Evolutionary conservation across 768 basidiomycete species (phyloP).

Genomic region (Krasilnikovozyma curviuscula): DNA sequence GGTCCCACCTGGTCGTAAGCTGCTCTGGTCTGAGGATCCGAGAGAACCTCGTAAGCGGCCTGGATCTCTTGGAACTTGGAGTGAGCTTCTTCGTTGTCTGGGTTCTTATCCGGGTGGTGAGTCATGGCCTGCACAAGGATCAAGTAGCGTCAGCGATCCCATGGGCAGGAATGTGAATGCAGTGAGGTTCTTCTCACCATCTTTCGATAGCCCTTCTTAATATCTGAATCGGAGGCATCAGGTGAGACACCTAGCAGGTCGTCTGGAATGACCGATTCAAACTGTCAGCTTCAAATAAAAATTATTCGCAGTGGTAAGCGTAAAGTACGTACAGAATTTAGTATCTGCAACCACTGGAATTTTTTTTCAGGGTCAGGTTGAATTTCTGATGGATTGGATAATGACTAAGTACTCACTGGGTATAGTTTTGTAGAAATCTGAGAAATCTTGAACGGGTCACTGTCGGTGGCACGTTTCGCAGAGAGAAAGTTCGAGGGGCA

Average conservation of each 20-base stretch:
- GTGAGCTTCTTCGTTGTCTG: conserved; percentile 8
- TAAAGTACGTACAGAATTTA: conserved; percentile 4
- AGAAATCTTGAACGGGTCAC: too few relatives aligned
- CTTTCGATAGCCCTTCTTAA: conserved; percentile 92
- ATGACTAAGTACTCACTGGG: too few relatives aligned
- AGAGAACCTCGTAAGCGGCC: conserved; percentile 51
- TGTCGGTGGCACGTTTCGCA: too few relatives aligned
- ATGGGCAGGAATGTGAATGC: too few relatives aligned
- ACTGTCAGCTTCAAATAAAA: not conserved
- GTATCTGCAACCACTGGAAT: conserved; percentile 12
- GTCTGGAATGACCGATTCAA: conserved; percentile 24
- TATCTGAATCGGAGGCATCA: conserved; percentile 57
- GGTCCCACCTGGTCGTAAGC: conserved; percentile 57
- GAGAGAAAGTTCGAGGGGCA: too few relatives aligned
- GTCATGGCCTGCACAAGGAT: conserved; percentile 14
- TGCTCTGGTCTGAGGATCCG: conserved; percentile 45
- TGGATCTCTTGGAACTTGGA: conserved; percentile 16
- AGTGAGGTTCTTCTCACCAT: conserved; percentile 35
- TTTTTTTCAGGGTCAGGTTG: too few relatives aligned
- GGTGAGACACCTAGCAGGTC: conserved; percentile 74
- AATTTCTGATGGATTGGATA: too few relatives aligned
- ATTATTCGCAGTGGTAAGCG: not conserved
- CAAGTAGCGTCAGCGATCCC: not conserved
- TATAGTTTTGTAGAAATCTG: too few relatives aligned
- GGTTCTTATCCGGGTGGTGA: conserved; percentile 21